Evolutionary conservation across 306 rosid genomes (phyloP), one percentile per base, ranked within the genome.

Genomic region (Ormosia emarginata): DNA sequence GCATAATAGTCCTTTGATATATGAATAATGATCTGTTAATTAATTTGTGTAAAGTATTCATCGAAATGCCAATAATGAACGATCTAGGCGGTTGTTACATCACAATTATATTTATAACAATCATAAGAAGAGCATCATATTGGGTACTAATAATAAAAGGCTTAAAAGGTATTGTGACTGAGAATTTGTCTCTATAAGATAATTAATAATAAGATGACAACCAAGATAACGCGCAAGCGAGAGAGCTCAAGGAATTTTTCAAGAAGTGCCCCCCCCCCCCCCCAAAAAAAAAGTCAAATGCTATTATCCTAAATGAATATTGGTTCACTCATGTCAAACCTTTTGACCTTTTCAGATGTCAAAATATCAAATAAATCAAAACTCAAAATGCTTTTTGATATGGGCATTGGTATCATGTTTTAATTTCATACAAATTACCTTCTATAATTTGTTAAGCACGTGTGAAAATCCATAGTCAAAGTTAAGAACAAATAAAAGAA

Each of bases 301-400:
- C 5, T 77, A 37, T 17, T 24, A 65, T 57, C 44, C n/a, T 32
- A 52, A n/a, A 53, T 74, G 37, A 66, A 8, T 61, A 71, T 30
- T 53, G 65, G 12, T 47, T 61, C 52, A 33, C 14, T 30, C 36
- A 44, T 30, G 12, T 76, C 62, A 29, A 82, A 47, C 40, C 71
- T 58, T n/a, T 47, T 30, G 10, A 82, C 30, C 44, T 82, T 63
- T 68, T 82, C 24, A 52, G 37, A 47, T 33, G 72, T 67, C 58
- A 46, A 18, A 46, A 14, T 24, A 44, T 75, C 1, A n/a, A 10
- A 15, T 7, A 12, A 7, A 7, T 14, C 62, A 49, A 67, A 37
- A 46, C 18, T 29, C 59, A 4, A 17, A 58, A 81, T 64, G 14
- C 2, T 62, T 46, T 15, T 61, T 59, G 5, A 39, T 61, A 36